A percentile compares a stretch with the other conserved stretches of the same genome.
Conservation (phyloP, 306 rosid genomes). For the Pyrus pyrifolia region DNA sequence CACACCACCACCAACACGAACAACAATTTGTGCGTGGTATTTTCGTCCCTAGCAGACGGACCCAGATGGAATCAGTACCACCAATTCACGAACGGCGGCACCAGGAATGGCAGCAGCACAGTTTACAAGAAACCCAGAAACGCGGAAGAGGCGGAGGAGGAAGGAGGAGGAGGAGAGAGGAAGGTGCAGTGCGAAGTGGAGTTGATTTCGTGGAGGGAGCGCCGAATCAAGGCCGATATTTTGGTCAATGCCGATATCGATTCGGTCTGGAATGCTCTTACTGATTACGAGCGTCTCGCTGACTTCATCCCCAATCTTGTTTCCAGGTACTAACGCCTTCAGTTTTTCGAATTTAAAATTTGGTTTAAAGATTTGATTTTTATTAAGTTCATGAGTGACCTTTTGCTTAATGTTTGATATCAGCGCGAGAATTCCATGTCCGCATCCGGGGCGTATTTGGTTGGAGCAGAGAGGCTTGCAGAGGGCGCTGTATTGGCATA, state of each 20-base stretch:
- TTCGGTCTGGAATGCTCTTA: constrained; percentile 79
- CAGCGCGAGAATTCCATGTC: constrained; percentile 83
- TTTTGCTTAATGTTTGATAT: constrained; percentile 5
- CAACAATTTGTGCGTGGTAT: constrained; percentile 18
- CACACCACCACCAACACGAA: neutral
- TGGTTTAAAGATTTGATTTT: neutral
- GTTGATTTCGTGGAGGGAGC: constrained; percentile 83
- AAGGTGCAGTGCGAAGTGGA: constrained; percentile 69
- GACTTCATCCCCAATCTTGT: constrained; percentile 91
- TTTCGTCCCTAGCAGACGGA: constrained; percentile 25
- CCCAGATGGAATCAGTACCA: constrained; percentile 28
- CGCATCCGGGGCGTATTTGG: constrained; percentile 85
- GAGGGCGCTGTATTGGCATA: constrained; percentile 94
- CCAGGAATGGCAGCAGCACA: neutral
- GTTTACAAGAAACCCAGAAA: neutral
- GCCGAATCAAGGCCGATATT: constrained; percentile 56
- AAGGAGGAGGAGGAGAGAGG: constrained; percentile 18
- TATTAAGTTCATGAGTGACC: neutral
- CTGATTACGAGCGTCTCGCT: constrained; percentile 85
- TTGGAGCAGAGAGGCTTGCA: constrained; percentile 91
- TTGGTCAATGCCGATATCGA: constrained; percentile 54
- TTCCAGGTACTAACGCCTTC: constrained; percentile 50
- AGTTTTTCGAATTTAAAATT: neutral
- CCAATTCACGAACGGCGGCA: constrained; percentile 10
- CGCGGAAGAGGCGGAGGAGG: constrained; percentile 1